Base-by-base conservation (phyloP, 1,139 yeast genomes). In the Pneumocystis carinii region DNA sequence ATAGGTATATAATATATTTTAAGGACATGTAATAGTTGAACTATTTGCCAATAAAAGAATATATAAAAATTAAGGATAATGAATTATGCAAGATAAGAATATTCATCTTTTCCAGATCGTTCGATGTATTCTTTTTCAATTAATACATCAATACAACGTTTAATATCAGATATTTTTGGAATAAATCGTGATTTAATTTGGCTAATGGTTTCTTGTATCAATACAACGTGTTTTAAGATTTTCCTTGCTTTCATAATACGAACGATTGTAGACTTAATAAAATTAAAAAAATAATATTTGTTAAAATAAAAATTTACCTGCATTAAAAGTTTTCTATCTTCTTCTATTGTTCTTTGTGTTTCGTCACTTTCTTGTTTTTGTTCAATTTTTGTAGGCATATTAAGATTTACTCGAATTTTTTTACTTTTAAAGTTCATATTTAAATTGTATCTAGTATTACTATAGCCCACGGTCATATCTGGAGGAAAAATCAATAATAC, bases 121-220 rank as follows among this genome's bases (percentile, higher is more conserved):
- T 83, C 84, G 67, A 92, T 76, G 72, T 89, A 92, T 71, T 88
- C 95, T 74, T 85, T 84, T 68, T 90, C 97, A 64, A 92, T 86
- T 73, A 92, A 81, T 61, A 81, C 81, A 71, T 89, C 96, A 69
- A 92, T 87, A 58, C 90, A 89, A 72, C 84, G 82, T 76, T 92
- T 92, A 71, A 92, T 86, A 72, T 90, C 95, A 17, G 89, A 80
- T 37, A 89, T 84, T 67, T 85, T 84, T 6, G 97, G 97, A 70
- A 81, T 83, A 78, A 92, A 92, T 70, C 97, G 80, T 66, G 86
- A 83, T 71, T 83, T 84, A 6, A 96, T 83, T 73, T 90, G 96
- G 63, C 89, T 87, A 69, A 89, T 84, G 55, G 92, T 94, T 74
- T 92, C 97, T 69, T 87, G 89, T 62, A 90, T 84, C 71, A 92